Percentiles rank a stretch among this genome's conserved stretches.
Conservation (phyloP, 208 protist species). For the Tritrichomonas musculus region DNA sequence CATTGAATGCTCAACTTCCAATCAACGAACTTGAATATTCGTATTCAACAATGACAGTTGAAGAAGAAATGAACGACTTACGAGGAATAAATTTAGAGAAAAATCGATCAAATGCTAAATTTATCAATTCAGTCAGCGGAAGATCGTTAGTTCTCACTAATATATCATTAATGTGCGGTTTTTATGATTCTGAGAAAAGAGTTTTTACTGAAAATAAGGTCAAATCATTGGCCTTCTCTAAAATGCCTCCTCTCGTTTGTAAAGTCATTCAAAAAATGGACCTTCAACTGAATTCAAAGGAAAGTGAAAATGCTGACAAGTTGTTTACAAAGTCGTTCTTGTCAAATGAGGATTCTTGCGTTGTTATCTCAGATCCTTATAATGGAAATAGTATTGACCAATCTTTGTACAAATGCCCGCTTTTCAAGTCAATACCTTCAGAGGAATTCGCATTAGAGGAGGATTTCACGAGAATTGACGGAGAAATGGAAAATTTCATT, state of each 20-base stretch:
- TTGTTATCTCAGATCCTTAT: neutral
- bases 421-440: neutral
- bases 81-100: too few relatives aligned
- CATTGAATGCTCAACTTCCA: neutral
- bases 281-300: too few relatives aligned
- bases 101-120: too few relatives aligned
- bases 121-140: too few relatives aligned
- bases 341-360: neutral
- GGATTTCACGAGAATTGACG: neutral
- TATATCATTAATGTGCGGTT: too few relatives aligned
- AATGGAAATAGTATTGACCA: neutral
- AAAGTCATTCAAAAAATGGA: neutral
- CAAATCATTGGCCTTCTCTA: neutral
- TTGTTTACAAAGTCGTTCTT: neutral
- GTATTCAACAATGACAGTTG: neutral
- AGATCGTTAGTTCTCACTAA: too few relatives aligned
- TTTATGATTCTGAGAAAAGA: too few relatives aligned
- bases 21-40: neutral
- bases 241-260: neutral
- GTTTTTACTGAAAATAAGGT: too few relatives aligned
- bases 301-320: neutral
- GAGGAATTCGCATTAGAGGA: neutral
- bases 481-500: conserved; percentile 9
- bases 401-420: neutral
- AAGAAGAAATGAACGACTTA: too few relatives aligned